Conservation (phyloP, 352 stramenopile species). For the Phytopythium ostracodes region DNA sequence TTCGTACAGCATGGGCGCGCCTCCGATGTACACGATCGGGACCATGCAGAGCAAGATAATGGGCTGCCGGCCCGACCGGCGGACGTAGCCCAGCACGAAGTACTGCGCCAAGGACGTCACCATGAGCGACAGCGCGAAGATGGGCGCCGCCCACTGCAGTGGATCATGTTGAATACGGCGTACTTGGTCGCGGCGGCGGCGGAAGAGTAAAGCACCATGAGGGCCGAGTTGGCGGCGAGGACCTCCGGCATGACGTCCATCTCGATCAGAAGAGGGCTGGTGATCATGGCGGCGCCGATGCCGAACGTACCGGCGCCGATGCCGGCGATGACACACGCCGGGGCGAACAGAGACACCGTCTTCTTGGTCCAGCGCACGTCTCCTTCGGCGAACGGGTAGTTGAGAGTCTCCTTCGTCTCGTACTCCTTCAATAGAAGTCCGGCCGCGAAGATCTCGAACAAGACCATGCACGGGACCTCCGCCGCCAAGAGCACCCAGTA, state of each 20-base stretch:
- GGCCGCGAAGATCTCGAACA: constrained; percentile 25
- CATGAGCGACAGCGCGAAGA: constrained; percentile 35
- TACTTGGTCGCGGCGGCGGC: constrained; percentile 51
- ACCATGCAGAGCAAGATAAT: constrained; percentile 59
- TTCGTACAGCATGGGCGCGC: constrained; percentile 46
- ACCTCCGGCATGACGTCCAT: constrained; percentile 38
- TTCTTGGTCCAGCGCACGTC: constrained; percentile 42
- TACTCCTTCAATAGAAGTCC: constrained; percentile 26
- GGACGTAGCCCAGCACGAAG: constrained; percentile 45
- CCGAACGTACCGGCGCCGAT: constrained; percentile 44
- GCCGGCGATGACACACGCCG: constrained; percentile 31
- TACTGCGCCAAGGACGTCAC: constrained; percentile 43
- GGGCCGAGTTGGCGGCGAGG: constrained; percentile 20
- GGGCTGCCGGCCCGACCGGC: constrained; percentile 42
- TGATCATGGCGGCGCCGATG: constrained; percentile 33
- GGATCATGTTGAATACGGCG: constrained; percentile 53
- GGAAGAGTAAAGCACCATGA: constrained; percentile 54
- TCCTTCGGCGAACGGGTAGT: constrained; percentile 32
- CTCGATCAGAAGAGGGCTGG: constrained; percentile 24
- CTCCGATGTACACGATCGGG: constrained; percentile 35
- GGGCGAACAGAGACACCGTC: constrained; percentile 33
- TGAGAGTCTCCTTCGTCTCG: constrained; percentile 27
- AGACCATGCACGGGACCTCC: constrained; percentile 45
- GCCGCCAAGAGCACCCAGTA: constrained; percentile 45
- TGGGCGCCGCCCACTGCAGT: constrained; percentile 38